Evolutionary conservation across 225 moss, liverwort and hornwort genomes (phyloP).

Genomic region (Thuidium tamariscinum): DNA sequence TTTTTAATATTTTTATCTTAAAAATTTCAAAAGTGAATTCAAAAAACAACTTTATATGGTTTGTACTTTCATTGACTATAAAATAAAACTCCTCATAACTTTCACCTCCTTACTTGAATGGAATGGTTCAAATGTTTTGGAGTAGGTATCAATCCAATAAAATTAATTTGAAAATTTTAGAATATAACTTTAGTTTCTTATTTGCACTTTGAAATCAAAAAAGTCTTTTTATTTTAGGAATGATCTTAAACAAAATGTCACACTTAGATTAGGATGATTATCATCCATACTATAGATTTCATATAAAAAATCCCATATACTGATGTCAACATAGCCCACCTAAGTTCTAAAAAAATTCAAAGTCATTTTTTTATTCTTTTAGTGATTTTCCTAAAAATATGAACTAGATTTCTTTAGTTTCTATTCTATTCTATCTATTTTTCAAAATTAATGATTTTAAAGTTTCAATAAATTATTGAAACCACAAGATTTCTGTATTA

Average conservation of each 20-base stretch:
- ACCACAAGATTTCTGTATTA: neutral
- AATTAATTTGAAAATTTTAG: neutral
- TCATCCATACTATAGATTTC: neutral
- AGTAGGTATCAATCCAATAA: neutral
- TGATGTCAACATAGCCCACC: neutral
- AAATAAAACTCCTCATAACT: neutral
- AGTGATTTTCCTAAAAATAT: neutral
- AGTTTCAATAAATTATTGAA: neutral
- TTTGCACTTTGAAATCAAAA: too few species aligned
- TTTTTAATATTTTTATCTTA: too few species aligned
- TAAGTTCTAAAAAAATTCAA: neutral
- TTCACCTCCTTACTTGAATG: neutral
- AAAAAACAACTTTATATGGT: too few species aligned
- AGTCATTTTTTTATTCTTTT: neutral
- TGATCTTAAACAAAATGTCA: too few species aligned
- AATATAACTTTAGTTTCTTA: rapidly evolving
- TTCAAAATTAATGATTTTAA: neutral
- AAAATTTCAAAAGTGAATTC: too few species aligned
- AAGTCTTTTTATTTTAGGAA: neutral
- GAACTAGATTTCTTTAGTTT: neutral
- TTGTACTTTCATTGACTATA: neutral
- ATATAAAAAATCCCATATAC: neutral
- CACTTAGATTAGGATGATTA: neutral
- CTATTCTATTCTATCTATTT: neutral
- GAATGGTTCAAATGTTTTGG: neutral